Conservation (phyloP, 2,329 filamentous ascomycete species). For the Cryphonectria parasitica region DNA sequence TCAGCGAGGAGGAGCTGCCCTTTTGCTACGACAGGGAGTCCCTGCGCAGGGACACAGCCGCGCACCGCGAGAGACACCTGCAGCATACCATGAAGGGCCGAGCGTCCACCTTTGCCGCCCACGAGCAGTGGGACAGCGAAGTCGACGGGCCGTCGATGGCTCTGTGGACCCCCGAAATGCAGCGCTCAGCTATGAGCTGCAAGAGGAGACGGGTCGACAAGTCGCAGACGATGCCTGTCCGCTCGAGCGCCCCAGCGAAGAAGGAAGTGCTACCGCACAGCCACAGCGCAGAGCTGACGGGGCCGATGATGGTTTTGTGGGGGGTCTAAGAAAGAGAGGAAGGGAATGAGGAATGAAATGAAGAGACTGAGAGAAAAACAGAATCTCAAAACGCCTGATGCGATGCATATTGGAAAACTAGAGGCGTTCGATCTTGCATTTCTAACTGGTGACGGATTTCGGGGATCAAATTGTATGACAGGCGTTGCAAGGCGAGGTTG, state of each 20-base stretch:
- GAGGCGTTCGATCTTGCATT: not conserved
- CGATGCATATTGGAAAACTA: not conserved
- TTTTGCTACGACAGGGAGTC: constrained; percentile 27
- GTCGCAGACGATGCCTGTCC: not conserved
- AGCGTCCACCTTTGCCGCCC: constrained; percentile 18
- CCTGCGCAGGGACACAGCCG: constrained; percentile 26
- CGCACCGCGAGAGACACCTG: constrained; percentile 25
- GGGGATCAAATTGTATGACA: not conserved
- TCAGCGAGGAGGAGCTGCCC: constrained; percentile 29
- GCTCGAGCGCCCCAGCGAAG: not conserved
- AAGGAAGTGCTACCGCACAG: constrained; percentile 11
- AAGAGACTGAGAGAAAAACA: not conserved
- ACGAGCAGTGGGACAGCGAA: constrained; percentile 28
- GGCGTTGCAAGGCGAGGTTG: not conserved
- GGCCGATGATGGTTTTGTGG: constrained; percentile 28
- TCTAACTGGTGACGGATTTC: not conserved
- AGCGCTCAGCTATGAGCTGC: constrained; percentile 6
- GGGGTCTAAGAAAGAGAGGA: constrained; percentile 5
- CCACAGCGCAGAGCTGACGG: constrained; percentile 22
- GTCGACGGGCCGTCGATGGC: constrained; percentile 26
- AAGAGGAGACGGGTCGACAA: constrained; percentile 21
- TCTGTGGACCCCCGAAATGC: constrained; percentile 22
- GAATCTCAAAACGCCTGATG: not conserved
- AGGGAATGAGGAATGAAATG: not conserved
- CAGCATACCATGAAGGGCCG: constrained; percentile 6